Evolutionary conservation across 2,329 filamentous ascomycete genomes (phyloP).

Genomic region (Venturia asperata): DNA sequence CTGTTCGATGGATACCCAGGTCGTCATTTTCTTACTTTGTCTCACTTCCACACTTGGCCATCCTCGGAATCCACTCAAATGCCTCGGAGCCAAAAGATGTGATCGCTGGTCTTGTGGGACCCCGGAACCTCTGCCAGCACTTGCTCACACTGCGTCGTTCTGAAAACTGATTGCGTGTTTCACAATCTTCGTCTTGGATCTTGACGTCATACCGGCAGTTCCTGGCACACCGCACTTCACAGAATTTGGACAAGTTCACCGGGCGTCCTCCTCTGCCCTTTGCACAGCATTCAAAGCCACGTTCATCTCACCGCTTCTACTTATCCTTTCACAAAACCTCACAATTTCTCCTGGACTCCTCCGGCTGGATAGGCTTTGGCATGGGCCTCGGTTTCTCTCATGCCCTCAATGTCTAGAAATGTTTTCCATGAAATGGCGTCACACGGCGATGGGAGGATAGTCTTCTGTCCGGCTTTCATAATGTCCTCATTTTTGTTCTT

Average conservation of each 20-base stretch:
- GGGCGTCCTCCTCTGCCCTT: background rate
- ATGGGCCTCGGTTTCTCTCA: background rate
- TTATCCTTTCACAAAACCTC: background rate
- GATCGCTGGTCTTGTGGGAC: background rate
- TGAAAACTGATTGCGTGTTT: background rate
- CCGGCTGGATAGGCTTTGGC: too few relatives aligned
- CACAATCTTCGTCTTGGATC: background rate
- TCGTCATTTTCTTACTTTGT: background rate
- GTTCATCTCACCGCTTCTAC: background rate
- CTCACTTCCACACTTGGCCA: background rate
- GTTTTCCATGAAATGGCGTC: slow-evolving; percentile 1
- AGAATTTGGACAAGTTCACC: background rate
- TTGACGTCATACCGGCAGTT: background rate
- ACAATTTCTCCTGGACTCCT: background rate
- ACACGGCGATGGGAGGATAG: background rate
- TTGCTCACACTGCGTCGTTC: background rate
- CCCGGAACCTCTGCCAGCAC: background rate
- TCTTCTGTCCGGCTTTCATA: background rate
- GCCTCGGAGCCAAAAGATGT: background rate
- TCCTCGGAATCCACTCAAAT: background rate
- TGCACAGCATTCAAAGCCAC: background rate
- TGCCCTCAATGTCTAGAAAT: background rate
- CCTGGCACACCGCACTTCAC: background rate
- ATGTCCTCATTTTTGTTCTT: background rate
- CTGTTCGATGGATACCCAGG: background rate